A percentile compares a stretch with the other conserved stretches of the same genome.
These are phyloP conservation scores for Tolypocladium capitatum DNA, from an alignment of 2,329 filamentous ascomycete genomes.

Conservation along the genomic window DNA sequence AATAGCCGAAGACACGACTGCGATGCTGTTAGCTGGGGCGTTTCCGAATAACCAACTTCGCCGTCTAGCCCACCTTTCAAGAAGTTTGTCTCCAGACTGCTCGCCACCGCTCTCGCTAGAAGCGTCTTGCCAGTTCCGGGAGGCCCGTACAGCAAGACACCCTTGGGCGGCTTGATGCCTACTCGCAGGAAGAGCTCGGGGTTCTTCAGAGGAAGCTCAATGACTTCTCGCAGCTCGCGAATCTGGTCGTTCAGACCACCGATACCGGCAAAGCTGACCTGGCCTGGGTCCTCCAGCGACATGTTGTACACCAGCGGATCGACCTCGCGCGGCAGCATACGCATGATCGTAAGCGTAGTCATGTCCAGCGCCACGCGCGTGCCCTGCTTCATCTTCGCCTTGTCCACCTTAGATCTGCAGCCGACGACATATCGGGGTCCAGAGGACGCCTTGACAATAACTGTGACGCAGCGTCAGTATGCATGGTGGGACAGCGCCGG, in stretches of 20 bases:
- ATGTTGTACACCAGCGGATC: slow-evolving; percentile 99
- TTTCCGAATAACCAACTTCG: not conserved
- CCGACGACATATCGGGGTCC: slow-evolving; percentile 96
- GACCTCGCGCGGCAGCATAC: slow-evolving; percentile 96
- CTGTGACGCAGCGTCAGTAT: slow-evolving; percentile 30
- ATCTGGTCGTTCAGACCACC: slow-evolving; percentile 98
- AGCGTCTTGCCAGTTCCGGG: slow-evolving; percentile 96
- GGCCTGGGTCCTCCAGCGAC: slow-evolving; percentile 94
- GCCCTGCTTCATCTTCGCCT: slow-evolving; percentile 92
- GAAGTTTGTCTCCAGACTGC: slow-evolving; percentile 95
- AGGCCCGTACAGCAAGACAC: slow-evolving; percentile 88
- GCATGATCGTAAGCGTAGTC: slow-evolving; percentile 99
- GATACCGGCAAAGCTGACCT: slow-evolving; percentile 95
- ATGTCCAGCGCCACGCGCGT: slow-evolving; percentile 96
- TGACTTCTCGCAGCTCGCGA: slow-evolving; percentile 90
- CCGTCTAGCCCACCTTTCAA: slow-evolving; percentile 57
- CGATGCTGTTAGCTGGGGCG: slow-evolving; percentile 7
- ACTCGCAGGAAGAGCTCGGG: slow-evolving; percentile 94
- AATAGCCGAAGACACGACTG: slow-evolving; percentile 95
- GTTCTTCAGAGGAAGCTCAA: slow-evolving; percentile 95
- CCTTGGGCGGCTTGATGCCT: slow-evolving; percentile 97
- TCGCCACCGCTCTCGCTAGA: slow-evolving; percentile 85
- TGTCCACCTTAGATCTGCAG: slow-evolving; percentile 97
- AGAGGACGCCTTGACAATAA: slow-evolving; percentile 97
- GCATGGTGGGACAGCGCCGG: not conserved